Evolutionary conservation across 169 alveolate genomes (phyloP).

Genomic region (Eimeria falciformis): DNA sequence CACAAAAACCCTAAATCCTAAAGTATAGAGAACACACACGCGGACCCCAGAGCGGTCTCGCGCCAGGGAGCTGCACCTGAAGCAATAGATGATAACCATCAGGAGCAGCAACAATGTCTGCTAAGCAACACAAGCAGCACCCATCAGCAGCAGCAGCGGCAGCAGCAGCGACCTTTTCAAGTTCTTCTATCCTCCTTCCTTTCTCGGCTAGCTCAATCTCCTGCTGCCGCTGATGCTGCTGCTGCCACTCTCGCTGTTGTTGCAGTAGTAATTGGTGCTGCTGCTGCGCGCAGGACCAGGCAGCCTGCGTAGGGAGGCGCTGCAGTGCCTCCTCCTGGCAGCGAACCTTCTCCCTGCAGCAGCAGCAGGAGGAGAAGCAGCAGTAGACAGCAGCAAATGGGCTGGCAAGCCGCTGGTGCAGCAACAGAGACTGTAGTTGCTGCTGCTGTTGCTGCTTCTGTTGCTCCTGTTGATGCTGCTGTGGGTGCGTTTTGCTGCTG

Average conservation of each 20-base stretch:
- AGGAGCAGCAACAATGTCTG: neutral
- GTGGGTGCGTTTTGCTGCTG: neutral
- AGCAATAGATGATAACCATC: neutral
- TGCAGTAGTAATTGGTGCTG: conserved; percentile 67
- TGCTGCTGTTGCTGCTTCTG: neutral
- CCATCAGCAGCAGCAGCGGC: neutral
- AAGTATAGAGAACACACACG: neutral
- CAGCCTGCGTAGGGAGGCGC: conserved; percentile 65
- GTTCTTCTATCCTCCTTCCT: conserved; percentile 52
- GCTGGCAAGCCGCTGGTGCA: neutral
- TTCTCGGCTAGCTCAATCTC: conserved; percentile 44
- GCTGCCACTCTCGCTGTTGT: conserved; percentile 66
- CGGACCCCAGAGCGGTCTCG: neutral
- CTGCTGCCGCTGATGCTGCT: conserved; percentile 59
- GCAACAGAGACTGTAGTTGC: neutral
- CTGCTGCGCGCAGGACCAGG: conserved; percentile 67
- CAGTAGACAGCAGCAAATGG: too few species aligned
- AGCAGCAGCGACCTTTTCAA: conserved; percentile 9
- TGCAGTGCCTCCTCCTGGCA: conserved; percentile 68
- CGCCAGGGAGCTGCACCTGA: too few species aligned
- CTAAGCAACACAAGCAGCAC: neutral
- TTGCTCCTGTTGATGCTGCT: neutral
- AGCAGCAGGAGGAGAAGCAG: neutral
- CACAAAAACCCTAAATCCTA: neutral
- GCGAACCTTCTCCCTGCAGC: conserved; percentile 62